Evolutionary conservation across 1,284 basidiomycete species (phyloP).

Genomic region (Trametes pubescens): DNA sequence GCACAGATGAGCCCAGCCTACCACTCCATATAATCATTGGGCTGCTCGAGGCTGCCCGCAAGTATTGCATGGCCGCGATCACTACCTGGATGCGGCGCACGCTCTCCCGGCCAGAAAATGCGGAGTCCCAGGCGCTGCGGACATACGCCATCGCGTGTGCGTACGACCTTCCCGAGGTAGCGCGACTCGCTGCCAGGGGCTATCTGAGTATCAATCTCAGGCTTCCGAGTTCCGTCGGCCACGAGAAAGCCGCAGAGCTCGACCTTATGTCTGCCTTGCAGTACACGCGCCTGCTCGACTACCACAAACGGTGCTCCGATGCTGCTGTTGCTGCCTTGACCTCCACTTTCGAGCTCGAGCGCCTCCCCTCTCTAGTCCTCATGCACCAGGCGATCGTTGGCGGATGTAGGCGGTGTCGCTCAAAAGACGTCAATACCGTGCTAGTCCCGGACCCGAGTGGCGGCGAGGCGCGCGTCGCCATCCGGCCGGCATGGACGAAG

Average conservation of each 20-base stretch:
- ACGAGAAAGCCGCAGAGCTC: background rate
- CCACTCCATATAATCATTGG: conserved; percentile 29
- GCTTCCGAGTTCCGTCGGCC: background rate
- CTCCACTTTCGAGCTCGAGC: too few species aligned
- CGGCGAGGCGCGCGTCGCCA: too few species aligned
- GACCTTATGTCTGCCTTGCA: conserved; percentile 4
- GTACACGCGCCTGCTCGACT: conserved; percentile 11
- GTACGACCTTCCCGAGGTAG: conserved; percentile 13
- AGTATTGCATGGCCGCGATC: conserved; percentile 45
- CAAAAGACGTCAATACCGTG: too few species aligned
- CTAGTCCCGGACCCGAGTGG: too few species aligned
- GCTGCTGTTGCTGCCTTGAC: background rate
- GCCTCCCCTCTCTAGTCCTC: too few species aligned
- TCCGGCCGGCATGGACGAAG: too few species aligned
- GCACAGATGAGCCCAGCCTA: conserved; percentile 9
- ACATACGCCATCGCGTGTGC: conserved; percentile 8
- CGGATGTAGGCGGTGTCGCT: too few species aligned
- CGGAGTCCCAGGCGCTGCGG: background rate
- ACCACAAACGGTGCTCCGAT: background rate
- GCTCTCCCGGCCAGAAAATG: conserved; percentile 12
- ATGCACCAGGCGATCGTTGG: too few species aligned
- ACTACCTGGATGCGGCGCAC: conserved; percentile 20
- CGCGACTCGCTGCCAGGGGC: conserved; percentile 11
- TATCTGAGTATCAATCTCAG: conserved; percentile 1
- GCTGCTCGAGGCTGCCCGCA: conserved; percentile 42